Conservation (phyloP, 495 filamentous ascomycete species). For the Penicillium lividum region DNA sequence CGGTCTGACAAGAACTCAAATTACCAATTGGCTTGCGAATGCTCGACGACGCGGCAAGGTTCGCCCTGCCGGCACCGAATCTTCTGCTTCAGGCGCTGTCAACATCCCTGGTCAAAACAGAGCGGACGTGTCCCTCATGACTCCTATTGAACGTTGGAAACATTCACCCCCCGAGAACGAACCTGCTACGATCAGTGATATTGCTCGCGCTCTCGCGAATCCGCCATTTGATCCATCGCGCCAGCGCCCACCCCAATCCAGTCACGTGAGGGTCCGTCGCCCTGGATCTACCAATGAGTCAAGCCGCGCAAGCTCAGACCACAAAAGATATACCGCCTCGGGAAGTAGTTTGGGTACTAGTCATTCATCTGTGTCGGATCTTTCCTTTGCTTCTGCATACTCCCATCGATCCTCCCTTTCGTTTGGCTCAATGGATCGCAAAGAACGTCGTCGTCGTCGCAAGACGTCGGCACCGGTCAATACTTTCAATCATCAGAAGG, state of each 20-base stretch:
- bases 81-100: slow-evolving; percentile 58
- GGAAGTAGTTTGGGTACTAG: slow-evolving; percentile 72
- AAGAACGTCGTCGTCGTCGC: slow-evolving; percentile 71
- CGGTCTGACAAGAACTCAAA: slow-evolving; percentile 72
- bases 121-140: slow-evolving; percentile 63
- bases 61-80: slow-evolving; percentile 57
- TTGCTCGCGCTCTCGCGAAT: slow-evolving; percentile 71
- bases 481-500: slow-evolving; percentile 43
- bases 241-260: slow-evolving; percentile 38
- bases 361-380: slow-evolving; percentile 59
- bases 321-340: slow-evolving; percentile 65
- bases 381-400: slow-evolving; percentile 72
- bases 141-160: slow-evolving; percentile 83
- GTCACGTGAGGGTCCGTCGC: slow-evolving; percentile 49
- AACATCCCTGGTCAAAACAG: slow-evolving; percentile 60
- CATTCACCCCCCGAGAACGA: slow-evolving; percentile 85
- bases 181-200: slow-evolving; percentile 76
- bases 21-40: slow-evolving; percentile 87
- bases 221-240: slow-evolving; percentile 56
- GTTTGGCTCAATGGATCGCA: slow-evolving; percentile 66
- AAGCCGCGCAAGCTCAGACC: slow-evolving; percentile 58
- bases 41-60: slow-evolving; percentile 76
- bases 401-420: slow-evolving; percentile 68
- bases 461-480: slow-evolving; percentile 50
- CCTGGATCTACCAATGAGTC: slow-evolving; percentile 62